Base-by-base conservation (phyloP, 2,329 filamentous ascomycete species). In the Nothophoma quercina region DNA sequence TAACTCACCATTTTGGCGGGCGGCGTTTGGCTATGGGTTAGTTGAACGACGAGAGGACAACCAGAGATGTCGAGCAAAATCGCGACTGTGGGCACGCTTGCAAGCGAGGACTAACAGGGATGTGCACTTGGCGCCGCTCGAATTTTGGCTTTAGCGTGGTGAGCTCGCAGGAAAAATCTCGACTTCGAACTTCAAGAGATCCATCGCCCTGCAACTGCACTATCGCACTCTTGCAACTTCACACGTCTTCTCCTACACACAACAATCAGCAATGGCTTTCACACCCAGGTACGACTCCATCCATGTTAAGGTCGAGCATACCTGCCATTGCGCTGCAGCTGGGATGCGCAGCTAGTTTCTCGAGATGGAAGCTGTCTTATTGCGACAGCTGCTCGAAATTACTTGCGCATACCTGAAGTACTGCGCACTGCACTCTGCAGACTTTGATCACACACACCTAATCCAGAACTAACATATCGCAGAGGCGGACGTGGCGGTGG, bases 1-100 rank as follows among this genome's bases (percentile, higher is more conserved):
- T 39, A 9, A 67, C 72, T 57, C 70, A 77, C 75, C 77, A 78
- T 78, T 67, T 72, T 78, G 63, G 73, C 68, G 70, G 64, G 67
- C 64, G 70, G 69, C 72, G 65, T 62, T 54, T 65, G 35, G 40
- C 45, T 51, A 47, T 49, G 69, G 67, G 67, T 65, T 61, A 63
- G 68, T 70, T 10, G 28, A 67, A 32, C n/a, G 29, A 33, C 64
- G 68, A 53, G 60, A 55, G 61, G 59, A 55, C 63, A 56, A 59
- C 63, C 56, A 57, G 56, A 35, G 47, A 26, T 58, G 51, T 51
- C 48, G 51, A 55, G 52, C 60, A 61, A 69, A 70, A 64, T 66
- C 56, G 57, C 60, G 50, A 55, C 58, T 65, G 63, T 65, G 66
- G 60, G 65, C 56, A 57, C 43, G 29, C 21, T 13, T 21, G 29